Base-by-base conservation (phyloP, 805 yeast genomes). In the Nakazawaea pomicola region DNA sequence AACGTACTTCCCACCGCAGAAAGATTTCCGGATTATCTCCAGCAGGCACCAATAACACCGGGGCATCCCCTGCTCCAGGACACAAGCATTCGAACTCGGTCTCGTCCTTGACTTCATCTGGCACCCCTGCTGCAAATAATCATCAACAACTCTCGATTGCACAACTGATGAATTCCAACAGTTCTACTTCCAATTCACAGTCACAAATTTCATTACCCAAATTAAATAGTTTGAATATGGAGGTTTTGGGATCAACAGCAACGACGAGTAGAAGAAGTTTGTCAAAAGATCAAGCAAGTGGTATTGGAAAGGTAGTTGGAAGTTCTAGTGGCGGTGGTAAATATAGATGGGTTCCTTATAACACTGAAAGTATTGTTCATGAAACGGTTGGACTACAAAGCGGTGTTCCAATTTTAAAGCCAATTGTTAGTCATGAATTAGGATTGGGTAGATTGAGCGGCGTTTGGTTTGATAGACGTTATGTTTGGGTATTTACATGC, bases 401-500 rank as follows among this genome's bases (percentile, higher is more conserved):
- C 14, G 49, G 46, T 3, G 50, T 58, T 17, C 65, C 65, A 3
- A 47, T 55, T 4, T 29, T 64, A n/a, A 49, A 51, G 16, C 68
- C 69, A 1, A 51, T 64, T 29, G 55, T 64, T 12, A 58, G 53
- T 21, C 55, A 60, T 33, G 53, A 62, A 33, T 40, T 63, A 8
- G 44, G 42, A 11, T 44, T 65, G 10, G 70, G 70, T 3, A 43
- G 68, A 17, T 38, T 65, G 30, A 46, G 58, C 31, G 60, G 63
- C 1, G 39, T 64, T 8, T 52, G 49, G 35, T 61, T 61, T 36
- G 57, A 58, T 20, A 45, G 54, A 14, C 49, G 49, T 12, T 61
- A 49, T 23, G 54, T 65, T 8, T 65, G 70, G 70, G 62, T 62
- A 1, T 60, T 61, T 44, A 51, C 57, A 5, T 47, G 58, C 7